Conservation (phyloP, 176 grass and related monocot genomes). For the Phoenix dactylifera region DNA sequence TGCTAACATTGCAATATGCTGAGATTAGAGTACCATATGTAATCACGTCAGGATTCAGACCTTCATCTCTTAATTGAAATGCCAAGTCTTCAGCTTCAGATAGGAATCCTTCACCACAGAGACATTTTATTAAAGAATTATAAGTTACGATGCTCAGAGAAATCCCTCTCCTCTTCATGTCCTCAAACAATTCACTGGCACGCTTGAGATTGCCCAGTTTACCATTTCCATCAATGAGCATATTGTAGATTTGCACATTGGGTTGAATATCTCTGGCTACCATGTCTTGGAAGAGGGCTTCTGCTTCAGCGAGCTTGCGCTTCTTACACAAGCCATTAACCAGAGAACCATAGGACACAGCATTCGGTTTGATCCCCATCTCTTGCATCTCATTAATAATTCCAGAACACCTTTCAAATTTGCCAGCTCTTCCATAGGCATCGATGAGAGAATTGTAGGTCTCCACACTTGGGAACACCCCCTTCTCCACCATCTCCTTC, state of each 20-base stretch:
- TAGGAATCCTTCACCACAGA: slow-evolving; percentile 30
- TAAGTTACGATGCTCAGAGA: slow-evolving; percentile 52
- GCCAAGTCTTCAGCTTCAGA: slow-evolving; percentile 43
- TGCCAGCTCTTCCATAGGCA: slow-evolving; percentile 35
- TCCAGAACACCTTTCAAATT: slow-evolving; percentile 41
- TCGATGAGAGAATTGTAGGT: slow-evolving; percentile 48
- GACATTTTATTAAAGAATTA: slow-evolving; percentile 55
- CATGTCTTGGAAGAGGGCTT: slow-evolving; percentile 57
- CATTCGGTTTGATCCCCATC: slow-evolving; percentile 30
- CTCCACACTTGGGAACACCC: slow-evolving; percentile 25
- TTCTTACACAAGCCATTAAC: slow-evolving; percentile 65
- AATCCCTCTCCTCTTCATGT: slow-evolving; percentile 44
- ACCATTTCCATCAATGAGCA: slow-evolving; percentile 47
- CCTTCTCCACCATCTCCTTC: slow-evolving; percentile 37
- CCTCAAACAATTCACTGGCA: slow-evolving; percentile 25
- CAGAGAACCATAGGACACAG: slow-evolving; percentile 52
- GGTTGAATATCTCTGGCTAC: slow-evolving; percentile 42
- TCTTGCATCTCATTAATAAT: slow-evolving; percentile 44
- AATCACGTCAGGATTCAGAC: slow-evolving; percentile 37
- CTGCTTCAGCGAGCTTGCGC: slow-evolving; percentile 40
- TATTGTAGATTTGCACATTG: slow-evolving; percentile 45
- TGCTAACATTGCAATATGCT: slow-evolving; percentile 36
- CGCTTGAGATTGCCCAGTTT: slow-evolving; percentile 24
- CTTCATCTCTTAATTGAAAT: slow-evolving; percentile 27
- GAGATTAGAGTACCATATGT: slow-evolving; percentile 55